These are phyloP conservation scores for Diaporthe sp. DNA, from an alignment of 2,329 filamentous ascomycete genomes.

Conservation along the genomic window DNA sequence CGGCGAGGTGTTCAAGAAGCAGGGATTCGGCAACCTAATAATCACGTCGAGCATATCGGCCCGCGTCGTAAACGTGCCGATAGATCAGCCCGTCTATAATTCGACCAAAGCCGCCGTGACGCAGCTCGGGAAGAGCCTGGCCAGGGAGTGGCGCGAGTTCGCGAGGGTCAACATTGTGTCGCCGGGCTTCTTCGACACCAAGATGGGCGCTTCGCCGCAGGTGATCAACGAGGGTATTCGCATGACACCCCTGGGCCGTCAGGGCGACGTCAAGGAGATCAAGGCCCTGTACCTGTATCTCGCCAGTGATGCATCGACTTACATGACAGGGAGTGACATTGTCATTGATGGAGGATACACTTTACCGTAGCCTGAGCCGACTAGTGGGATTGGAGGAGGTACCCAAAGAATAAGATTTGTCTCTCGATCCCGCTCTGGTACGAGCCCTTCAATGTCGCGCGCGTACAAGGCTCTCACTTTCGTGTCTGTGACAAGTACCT, in stretches of 20 bases:
- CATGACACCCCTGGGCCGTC: slow-evolving; percentile 66
- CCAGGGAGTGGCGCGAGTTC: slow-evolving; percentile 58
- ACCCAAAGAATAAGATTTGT: not conserved
- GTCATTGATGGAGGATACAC: slow-evolving; percentile 59
- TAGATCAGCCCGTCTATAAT: slow-evolving; percentile 70
- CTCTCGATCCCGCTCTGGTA: not conserved
- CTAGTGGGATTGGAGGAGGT: not conserved
- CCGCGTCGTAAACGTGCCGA: slow-evolving; percentile 65
- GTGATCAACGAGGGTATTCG: slow-evolving; percentile 61
- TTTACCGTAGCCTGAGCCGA: slow-evolving; percentile 32
- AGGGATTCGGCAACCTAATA: slow-evolving; percentile 64
- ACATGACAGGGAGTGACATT: slow-evolving; percentile 64
- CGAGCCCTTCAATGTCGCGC: not conserved
- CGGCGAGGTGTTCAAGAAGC: slow-evolving; percentile 58
- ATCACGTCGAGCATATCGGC: slow-evolving; percentile 65
- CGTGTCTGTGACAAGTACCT: not conserved
- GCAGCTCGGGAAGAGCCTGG: slow-evolving; percentile 68
- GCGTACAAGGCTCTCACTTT: not conserved
- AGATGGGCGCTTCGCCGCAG: slow-evolving; percentile 62
- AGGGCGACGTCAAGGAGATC: slow-evolving; percentile 75
- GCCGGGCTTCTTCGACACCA: slow-evolving; percentile 64
- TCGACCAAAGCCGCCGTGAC: slow-evolving; percentile 68
- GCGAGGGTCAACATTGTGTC: slow-evolving; percentile 40
- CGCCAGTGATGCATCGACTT: slow-evolving; percentile 64
- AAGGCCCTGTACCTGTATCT: slow-evolving; percentile 71